Conservation (phyloP, 805 yeast species). For the Myxozyma geophila region DNA sequence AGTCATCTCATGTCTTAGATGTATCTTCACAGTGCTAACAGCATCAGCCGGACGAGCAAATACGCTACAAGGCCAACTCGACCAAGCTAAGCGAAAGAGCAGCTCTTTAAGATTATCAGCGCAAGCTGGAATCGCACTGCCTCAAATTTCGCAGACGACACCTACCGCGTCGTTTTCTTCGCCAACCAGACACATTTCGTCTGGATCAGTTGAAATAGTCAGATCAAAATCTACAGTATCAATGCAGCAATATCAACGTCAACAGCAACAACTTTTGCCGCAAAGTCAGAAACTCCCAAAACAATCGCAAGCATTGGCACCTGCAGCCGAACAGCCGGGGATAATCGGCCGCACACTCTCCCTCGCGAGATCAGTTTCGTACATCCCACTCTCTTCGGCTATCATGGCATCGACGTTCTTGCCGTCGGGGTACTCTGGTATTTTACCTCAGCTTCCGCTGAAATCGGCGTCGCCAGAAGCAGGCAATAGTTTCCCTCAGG, state of each 20-base stretch:
- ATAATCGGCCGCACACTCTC: conserved; percentile 16
- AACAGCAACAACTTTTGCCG: conserved; percentile 14
- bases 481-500: too few relatives aligned
- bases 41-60: conserved; percentile 22
- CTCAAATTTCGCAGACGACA: conserved; percentile 21
- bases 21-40: background rate
- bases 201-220: conserved; percentile 4
- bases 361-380: conserved; percentile 27
- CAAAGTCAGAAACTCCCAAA: background rate
- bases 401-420: conserved; percentile 15
- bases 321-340: conserved; percentile 3
- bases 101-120: conserved; percentile 21
- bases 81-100: conserved; percentile 23
- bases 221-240: conserved; percentile 13
- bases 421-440: conserved; percentile 7
- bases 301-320: background rate
- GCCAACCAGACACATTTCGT: conserved; percentile 14
- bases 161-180: conserved; percentile 21
- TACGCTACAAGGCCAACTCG: conserved; percentile 21
- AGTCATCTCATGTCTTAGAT: background rate
- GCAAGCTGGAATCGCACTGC: conserved; percentile 27
- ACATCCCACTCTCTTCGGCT: conserved; percentile 29
- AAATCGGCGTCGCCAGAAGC: background rate
- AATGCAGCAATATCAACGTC: conserved; percentile 1
- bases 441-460: background rate